These are phyloP conservation scores for Penicillium turbatum DNA, from an alignment of 495 filamentous ascomycete species.

Conservation along the genomic window DNA sequence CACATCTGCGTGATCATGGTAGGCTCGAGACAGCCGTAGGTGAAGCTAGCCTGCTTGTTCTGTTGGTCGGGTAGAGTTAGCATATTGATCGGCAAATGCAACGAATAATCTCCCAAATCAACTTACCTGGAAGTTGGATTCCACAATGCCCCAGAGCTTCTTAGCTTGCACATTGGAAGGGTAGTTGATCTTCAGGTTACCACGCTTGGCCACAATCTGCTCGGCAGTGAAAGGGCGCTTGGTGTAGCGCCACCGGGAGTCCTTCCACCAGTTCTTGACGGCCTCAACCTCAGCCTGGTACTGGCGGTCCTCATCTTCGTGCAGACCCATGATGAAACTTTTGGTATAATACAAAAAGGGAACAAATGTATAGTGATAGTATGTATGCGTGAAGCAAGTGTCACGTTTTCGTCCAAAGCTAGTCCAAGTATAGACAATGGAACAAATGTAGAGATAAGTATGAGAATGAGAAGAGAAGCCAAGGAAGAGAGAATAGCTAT, in stretches of 20 bases:
- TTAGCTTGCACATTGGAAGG: slow-evolving; percentile 82
- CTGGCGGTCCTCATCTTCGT: slow-evolving; percentile 72
- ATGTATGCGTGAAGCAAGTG: slow-evolving; percentile 5
- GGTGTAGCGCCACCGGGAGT: slow-evolving; percentile 87
- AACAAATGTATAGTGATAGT: slow-evolving; percentile 13
- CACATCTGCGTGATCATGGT: slow-evolving; percentile 99
- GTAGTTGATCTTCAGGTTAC: slow-evolving; percentile 87
- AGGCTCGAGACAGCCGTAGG: slow-evolving; percentile 94
- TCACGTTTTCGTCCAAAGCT: neutral
- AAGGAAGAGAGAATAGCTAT: slow-evolving; percentile 5
- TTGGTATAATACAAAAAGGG: slow-evolving; percentile 11
- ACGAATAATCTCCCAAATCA: slow-evolving; percentile 11
- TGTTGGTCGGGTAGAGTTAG: slow-evolving; percentile 29
- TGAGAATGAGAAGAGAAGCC: slow-evolving; percentile 1
- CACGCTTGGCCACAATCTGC: slow-evolving; percentile 93
- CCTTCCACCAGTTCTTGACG: slow-evolving; percentile 91
- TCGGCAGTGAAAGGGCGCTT: slow-evolving; percentile 92
- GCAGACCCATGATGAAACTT: slow-evolving; percentile 41
- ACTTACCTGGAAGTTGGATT: slow-evolving; percentile 72
- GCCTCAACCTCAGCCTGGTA: slow-evolving; percentile 77
- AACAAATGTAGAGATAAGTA: slow-evolving; percentile 1
- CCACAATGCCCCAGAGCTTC: slow-evolving; percentile 91
- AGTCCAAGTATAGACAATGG: slow-evolving; percentile 6
- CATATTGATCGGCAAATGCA: neutral
- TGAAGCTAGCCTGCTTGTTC: slow-evolving; percentile 82